Evolutionary conservation across 257 asterid genomes (phyloP).

Genomic region (Nemophila menziesii): DNA sequence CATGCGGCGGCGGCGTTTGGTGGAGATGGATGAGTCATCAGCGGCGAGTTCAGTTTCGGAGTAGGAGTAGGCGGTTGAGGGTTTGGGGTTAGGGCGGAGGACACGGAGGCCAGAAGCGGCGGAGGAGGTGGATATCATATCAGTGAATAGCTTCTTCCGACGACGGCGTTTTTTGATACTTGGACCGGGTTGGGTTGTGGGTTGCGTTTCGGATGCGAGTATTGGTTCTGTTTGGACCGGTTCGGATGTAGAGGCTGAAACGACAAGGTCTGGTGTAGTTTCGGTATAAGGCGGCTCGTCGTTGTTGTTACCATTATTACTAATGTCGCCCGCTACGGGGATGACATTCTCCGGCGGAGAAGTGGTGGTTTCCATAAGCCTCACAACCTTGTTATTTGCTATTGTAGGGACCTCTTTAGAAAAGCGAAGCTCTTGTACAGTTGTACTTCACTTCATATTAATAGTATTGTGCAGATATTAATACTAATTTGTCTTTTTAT

Average conservation of each 20-base stretch:
- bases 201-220: constrained; percentile 2
- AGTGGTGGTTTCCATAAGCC: constrained; percentile 1
- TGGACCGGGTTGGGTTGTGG: constrained; percentile 18
- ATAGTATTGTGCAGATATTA: no score
- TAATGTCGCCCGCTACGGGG: neutral
- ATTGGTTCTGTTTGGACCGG: constrained; percentile 9
- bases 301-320: neutral
- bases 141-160: constrained; percentile 77
- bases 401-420: neutral
- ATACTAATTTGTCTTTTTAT: no score
- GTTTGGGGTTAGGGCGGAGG: constrained; percentile 66
- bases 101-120: constrained; percentile 65
- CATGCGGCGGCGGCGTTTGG: constrained; percentile 41
- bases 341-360: constrained; percentile 5
- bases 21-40: constrained; percentile 19
- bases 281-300: constrained; percentile 6
- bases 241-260: constrained; percentile 20
- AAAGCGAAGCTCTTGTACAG: no score
- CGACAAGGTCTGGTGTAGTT: constrained; percentile 17
- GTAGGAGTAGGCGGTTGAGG: constrained; percentile 31
- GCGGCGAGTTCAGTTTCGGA: constrained; percentile 29
- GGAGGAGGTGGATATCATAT: constrained; percentile 49
- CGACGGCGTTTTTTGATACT: constrained; percentile 71
- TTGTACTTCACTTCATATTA: no score
- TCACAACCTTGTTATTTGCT: neutral